A percentile compares a stretch with the other conserved stretches of the same genome.
Evolutionary conservation across 2,329 filamentous ascomycete genomes (phyloP).

Genomic region (Mycosphaerella sp.): DNA sequence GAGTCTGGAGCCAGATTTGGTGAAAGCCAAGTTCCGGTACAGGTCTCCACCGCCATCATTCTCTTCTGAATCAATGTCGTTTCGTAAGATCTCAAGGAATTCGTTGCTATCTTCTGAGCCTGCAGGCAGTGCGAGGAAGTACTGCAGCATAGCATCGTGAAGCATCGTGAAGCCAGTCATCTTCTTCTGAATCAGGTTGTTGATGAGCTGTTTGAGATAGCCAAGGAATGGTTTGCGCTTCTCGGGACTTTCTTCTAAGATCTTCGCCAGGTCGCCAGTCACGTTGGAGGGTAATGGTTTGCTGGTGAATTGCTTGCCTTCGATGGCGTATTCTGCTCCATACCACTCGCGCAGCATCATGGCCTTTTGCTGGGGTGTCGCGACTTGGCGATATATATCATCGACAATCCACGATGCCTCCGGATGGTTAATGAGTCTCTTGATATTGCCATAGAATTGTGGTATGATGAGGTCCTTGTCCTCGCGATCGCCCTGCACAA

Average conservation of each 20-base stretch:
- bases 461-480: conserved; percentile 83
- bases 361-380: conserved; percentile 78
- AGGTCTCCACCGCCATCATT: conserved; percentile 63
- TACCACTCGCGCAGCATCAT: conserved; percentile 91
- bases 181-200: conserved; percentile 90
- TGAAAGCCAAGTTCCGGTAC: conserved; percentile 94
- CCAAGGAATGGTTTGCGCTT: conserved; percentile 85
- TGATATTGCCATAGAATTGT: conserved; percentile 91
- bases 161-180: conserved; percentile 95
- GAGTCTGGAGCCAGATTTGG: conserved; percentile 75
- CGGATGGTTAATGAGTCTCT: conserved; percentile 88
- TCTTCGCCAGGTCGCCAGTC: conserved; percentile 62
- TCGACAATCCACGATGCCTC: conserved; percentile 98
- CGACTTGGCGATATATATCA: conserved; percentile 86
- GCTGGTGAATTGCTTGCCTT: conserved; percentile 56
- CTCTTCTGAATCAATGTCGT: conserved; percentile 64
- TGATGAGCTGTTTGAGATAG: conserved; percentile 78
- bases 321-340: conserved; percentile 82
- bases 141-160: conserved; percentile 97
- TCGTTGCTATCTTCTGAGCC: conserved; percentile 77
- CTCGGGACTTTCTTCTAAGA: conserved; percentile 70
- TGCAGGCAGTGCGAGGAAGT: conserved; percentile 71
- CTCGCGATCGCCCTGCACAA: conserved; percentile 84
- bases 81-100: conserved; percentile 84
- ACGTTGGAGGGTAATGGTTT: conserved; percentile 21